Evolutionary conservation across 2,329 filamentous ascomycete species (phyloP), one percentile per base, ranked within the genome.

Genomic region (Karstenula rhodostoma): DNA sequence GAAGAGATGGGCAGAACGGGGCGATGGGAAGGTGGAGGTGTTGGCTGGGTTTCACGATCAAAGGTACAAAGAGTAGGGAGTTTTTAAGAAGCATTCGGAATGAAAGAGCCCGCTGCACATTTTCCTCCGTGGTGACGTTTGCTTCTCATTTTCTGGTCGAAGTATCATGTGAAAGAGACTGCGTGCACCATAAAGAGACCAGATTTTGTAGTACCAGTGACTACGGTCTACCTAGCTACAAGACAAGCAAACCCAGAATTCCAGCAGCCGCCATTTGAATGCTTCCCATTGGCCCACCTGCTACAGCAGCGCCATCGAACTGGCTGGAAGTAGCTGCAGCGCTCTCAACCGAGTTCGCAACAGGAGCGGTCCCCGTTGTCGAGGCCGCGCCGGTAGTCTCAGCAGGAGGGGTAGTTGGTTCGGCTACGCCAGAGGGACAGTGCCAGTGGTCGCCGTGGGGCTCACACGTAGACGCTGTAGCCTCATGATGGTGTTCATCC

Each of bases 381-480:
- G 40, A 33, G n/a, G 47, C 44, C 13, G 47, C 33, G 23, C 9
- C 15, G n/a, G 37, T 9, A 3, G 37, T 35, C 15, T 25, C 27
- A 46, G 56, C 37, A 10, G 57, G 59, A 2, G 49, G 57, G 23
- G 53, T 60, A 12, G 53, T 63, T 9, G 60, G 57, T 29, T 59
- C 60, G 9, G 53, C 42, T 13, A 60, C 54, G 3, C 60, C 57
- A 19, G 52, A 54, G 10, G 57, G 53, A 35, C 61, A 63, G 33
- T 63, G 61, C 61, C 61, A 63, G 51, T 63, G 61, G 17, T 60
- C 61, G 32, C 51, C 63, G 48, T 71, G 72, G 33, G 70, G 68
- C 52, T 69, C 67, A 56, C 72, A 74, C 2, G 68, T 72, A 43
- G 67, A 57, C 7, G 69, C 71, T 1, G 71, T 72, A n/a, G 58